Conservation (phyloP, 2,329 filamentous ascomycete genomes). For the Colletotrichum sp. region DNA sequence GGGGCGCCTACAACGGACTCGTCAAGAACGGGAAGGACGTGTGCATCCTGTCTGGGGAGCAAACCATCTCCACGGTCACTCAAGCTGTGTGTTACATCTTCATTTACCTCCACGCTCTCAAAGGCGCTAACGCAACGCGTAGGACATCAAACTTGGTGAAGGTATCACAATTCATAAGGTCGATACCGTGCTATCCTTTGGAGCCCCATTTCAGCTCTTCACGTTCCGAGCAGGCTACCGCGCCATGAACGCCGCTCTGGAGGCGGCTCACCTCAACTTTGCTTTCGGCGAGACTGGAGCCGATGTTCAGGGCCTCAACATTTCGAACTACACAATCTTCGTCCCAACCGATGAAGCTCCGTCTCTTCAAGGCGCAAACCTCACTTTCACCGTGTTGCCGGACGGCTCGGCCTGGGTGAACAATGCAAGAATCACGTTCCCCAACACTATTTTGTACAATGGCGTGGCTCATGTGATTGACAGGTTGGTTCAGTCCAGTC, state of each 20-base stretch:
- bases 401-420: constrained; percentile 35
- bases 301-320: constrained; percentile 26
- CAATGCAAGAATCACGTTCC: constrained; percentile 31
- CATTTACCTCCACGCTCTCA: background rate
- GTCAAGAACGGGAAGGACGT: constrained; percentile 34
- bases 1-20: constrained; percentile 39
- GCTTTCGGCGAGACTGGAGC: constrained; percentile 27
- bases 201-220: constrained; percentile 33
- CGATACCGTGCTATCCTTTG: constrained; percentile 31
- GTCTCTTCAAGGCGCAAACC: constrained; percentile 25
- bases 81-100: constrained; percentile 27
- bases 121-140: background rate
- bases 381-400: constrained; percentile 33
- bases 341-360: constrained; percentile 75
- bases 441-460: constrained; percentile 34
- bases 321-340: constrained; percentile 74
- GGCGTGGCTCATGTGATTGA: constrained; percentile 37
- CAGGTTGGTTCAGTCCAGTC: constrained; percentile 18
- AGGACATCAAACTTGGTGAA: constrained; percentile 33
- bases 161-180: constrained; percentile 34
- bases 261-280: constrained; percentile 28
- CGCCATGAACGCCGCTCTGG: constrained; percentile 32
- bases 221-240: constrained; percentile 29
- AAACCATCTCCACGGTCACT: constrained; percentile 34
- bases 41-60: constrained; percentile 35